Percentiles rank a stretch among this genome's conserved stretches.
Evolutionary conservation across 257 asterid genomes (phyloP).

Genomic region (Lycium barbarum): DNA sequence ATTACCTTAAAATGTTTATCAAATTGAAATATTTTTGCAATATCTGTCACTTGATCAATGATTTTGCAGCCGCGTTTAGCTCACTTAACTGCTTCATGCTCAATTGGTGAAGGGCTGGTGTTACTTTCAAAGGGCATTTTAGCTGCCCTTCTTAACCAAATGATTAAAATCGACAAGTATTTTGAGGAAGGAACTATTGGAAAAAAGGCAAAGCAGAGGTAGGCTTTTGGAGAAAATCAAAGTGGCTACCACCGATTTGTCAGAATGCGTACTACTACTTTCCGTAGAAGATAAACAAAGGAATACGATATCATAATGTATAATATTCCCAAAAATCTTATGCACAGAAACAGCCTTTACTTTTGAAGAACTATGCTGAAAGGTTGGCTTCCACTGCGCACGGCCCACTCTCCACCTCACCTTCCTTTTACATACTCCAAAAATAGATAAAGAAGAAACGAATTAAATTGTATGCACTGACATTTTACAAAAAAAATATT

Average conservation of each 20-base stretch:
- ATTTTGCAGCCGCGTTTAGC: neutral
- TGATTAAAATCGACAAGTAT: conserved; percentile 51
- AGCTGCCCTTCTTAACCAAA: conserved; percentile 10
- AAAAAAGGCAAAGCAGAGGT: conserved; percentile 31
- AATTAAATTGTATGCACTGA: neutral
- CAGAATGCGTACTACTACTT: conserved; percentile 37
- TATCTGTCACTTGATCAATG: neutral
- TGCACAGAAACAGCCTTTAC: conserved; percentile 17
- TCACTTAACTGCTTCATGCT: neutral
- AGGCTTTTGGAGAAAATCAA: conserved; percentile 39
- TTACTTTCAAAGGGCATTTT: conserved; percentile 11
- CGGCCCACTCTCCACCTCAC: neutral
- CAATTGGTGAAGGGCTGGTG: neutral
- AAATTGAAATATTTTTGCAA: neutral
- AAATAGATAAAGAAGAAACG: neutral
- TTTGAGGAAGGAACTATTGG: conserved; percentile 41
- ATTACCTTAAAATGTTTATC: neutral
- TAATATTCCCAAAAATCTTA: neutral
- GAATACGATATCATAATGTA: neutral
- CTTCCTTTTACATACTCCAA: neutral
- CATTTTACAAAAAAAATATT: too few species aligned
- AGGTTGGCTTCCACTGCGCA: conserved; percentile 6
- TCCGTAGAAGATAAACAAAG: conserved; percentile 57
- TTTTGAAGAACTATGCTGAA: neutral
- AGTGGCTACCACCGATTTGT: conserved; percentile 44